Conservation (phyloP, 1,139 yeast species). For the Candida dubliniensis region DNA sequence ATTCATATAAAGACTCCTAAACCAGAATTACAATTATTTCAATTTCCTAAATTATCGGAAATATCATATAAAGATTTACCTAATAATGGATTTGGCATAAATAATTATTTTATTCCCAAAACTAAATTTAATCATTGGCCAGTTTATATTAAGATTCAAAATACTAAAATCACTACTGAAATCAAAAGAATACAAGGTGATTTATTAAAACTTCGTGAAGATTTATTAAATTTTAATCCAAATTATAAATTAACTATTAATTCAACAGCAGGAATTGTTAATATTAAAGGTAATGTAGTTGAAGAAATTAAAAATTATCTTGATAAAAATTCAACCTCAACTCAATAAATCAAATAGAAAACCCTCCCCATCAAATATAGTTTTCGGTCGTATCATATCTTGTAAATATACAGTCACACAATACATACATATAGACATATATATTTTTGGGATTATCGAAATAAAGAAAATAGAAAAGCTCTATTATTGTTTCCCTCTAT, state of each 20-base stretch:
- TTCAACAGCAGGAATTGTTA: constrained; percentile 38
- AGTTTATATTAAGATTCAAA: constrained; percentile 59
- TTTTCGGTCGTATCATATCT: neutral
- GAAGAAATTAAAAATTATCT: constrained; percentile 40
- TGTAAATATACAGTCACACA: constrained; percentile 6
- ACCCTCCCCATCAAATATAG: too few relatives aligned
- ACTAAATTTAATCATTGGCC: constrained; percentile 67
- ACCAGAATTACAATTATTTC: constrained; percentile 6
- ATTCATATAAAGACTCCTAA: constrained; percentile 5
- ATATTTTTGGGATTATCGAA: too few relatives aligned
- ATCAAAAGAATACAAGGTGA: constrained; percentile 66
- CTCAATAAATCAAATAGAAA: too few relatives aligned
- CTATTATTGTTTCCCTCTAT: too few relatives aligned
- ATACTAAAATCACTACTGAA: constrained; percentile 59
- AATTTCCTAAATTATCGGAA: constrained; percentile 7
- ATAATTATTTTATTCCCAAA: constrained; percentile 52
- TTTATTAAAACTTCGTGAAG: constrained; percentile 55
- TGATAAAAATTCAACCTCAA: constrained; percentile 14
- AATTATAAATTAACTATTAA: constrained; percentile 43
- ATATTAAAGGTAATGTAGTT: constrained; percentile 61
- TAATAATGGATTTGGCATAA: constrained; percentile 43
- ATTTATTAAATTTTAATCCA: constrained; percentile 50
- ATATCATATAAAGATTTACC: constrained; percentile 10
- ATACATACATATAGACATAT: neutral
- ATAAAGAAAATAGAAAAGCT: too few relatives aligned